Conservation (phyloP, 352 stramenopile species). For the Phytophthora pisi region DNA sequence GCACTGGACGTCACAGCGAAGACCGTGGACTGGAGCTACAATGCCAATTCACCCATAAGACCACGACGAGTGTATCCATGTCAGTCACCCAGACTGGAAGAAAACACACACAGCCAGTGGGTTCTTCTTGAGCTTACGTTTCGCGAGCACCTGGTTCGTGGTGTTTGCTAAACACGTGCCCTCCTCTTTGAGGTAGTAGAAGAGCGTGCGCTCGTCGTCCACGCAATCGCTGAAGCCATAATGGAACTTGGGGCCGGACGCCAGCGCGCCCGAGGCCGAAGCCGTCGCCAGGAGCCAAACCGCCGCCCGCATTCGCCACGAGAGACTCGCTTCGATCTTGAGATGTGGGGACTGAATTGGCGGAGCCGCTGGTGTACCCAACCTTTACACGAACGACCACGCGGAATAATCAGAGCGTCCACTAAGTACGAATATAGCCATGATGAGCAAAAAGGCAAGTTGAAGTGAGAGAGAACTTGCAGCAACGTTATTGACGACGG, state of each 20-base stretch:
- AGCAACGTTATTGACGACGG: neutral
- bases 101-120: neutral
- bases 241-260: constrained; percentile 32
- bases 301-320: constrained; percentile 15
- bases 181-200: constrained; percentile 65
- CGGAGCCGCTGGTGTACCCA: constrained; percentile 16
- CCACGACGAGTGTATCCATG: neutral
- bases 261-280: neutral
- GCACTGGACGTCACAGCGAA: constrained; percentile 78
- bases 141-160: constrained; percentile 45
- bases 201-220: constrained; percentile 76
- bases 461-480: constrained; percentile 6
- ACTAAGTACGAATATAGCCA: constrained; percentile 15
- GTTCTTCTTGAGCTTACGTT: constrained; percentile 38
- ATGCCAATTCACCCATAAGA: neutral
- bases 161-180: constrained; percentile 52
- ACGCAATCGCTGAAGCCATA: constrained; percentile 87
- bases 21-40: constrained; percentile 64
- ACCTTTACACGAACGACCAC: constrained; percentile 23
- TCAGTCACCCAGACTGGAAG: neutral
- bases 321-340: constrained; percentile 12
- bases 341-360: constrained; percentile 22
- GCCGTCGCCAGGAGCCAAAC: constrained; percentile 7
- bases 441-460: constrained; percentile 9
- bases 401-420: constrained; percentile 4